phyloP scores from a whole-genome alignment of 345 rosid genomes.

The Microcos paniculata region DNA sequence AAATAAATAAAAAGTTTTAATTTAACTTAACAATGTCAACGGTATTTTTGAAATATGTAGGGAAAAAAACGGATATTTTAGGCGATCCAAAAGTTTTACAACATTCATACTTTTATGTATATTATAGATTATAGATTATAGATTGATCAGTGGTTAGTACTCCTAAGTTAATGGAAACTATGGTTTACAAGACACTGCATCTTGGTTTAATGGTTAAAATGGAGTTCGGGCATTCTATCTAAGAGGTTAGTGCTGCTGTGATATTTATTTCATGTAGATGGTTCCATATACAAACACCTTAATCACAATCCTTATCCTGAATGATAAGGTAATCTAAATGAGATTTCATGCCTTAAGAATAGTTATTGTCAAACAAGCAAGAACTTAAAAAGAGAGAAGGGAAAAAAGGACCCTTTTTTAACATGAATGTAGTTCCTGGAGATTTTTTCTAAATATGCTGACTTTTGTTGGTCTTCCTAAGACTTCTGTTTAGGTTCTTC shows the following conservation, averaged over 20 bases:
- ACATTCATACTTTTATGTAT: too few relatives aligned
- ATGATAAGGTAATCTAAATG: background rate
- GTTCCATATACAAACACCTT: background rate
- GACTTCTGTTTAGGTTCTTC: background rate
- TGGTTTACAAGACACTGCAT: background rate
- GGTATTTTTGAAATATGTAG: too few relatives aligned
- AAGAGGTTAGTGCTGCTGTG: background rate
- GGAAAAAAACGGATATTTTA: too few relatives aligned
- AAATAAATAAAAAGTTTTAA: too few relatives aligned
- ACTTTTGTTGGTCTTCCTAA: background rate
- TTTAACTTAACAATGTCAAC: too few relatives aligned
- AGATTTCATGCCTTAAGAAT: background rate
- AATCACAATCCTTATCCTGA: background rate
- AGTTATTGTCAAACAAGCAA: background rate
- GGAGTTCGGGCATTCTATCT: background rate
- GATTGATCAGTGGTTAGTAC: background rate
- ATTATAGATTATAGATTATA: too few relatives aligned
- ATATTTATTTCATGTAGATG: background rate
- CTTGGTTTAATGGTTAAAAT: conserved; percentile 6
- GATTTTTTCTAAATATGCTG: background rate
- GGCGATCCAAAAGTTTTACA: too few relatives aligned
- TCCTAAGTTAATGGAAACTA: background rate
- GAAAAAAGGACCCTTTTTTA: background rate
- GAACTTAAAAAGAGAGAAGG: too few relatives aligned
- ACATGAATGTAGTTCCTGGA: background rate